Percentiles rank a stretch among this genome's conserved stretches.
Conservation (phyloP, 2,329 filamentous ascomycete species). For the Huntiella decipiens region DNA sequence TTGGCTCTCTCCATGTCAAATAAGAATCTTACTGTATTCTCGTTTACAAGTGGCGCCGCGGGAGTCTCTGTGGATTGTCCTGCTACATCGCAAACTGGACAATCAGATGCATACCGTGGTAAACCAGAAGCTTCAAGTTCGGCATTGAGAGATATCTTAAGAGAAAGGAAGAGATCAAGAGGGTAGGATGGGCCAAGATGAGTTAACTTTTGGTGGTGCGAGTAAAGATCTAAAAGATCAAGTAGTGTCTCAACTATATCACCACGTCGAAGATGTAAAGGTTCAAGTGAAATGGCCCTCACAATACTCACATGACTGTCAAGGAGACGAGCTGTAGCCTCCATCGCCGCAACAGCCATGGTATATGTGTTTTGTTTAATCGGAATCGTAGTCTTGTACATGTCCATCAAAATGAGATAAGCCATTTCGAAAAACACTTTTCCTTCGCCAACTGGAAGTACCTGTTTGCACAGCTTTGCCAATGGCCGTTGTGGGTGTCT, state of each 20-base stretch:
- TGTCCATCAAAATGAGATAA: slow-evolving; percentile 68
- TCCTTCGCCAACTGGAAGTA: slow-evolving; percentile 29
- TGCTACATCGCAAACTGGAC: slow-evolving; percentile 29
- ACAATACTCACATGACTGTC: slow-evolving; percentile 33
- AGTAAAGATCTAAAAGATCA: slow-evolving; percentile 82
- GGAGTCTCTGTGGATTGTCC: slow-evolving; percentile 8
- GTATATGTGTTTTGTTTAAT: slow-evolving; percentile 78
- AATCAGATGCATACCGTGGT: slow-evolving; percentile 45
- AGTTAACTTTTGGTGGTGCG: slow-evolving; percentile 58
- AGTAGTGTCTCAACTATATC: slow-evolving; percentile 59
- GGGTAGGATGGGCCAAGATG: slow-evolving; percentile 54
- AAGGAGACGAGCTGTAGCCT: slow-evolving; percentile 56
- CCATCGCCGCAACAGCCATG: slow-evolving; percentile 64
- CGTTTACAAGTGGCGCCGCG: slow-evolving; percentile 20
- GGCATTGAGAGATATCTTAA: slow-evolving; percentile 73
- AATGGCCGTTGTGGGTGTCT: slow-evolving; percentile 73
- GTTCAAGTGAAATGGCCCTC: slow-evolving; percentile 28
- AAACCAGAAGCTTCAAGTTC: slow-evolving; percentile 46
- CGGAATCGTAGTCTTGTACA: slow-evolving; percentile 84
- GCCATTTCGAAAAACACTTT: slow-evolving; percentile 45
- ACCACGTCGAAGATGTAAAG: slow-evolving; percentile 27
- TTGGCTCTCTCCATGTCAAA: slow-evolving; percentile 61
- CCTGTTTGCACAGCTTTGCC: slow-evolving; percentile 53
- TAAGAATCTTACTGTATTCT: slow-evolving; percentile 76
- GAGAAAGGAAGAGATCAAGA: slow-evolving; percentile 61